Percentiles rank a stretch among this genome's conserved stretches.
Evolutionary conservation across 2,329 filamentous ascomycete species (phyloP).

Genomic region (Ascochyta koolunga): DNA sequence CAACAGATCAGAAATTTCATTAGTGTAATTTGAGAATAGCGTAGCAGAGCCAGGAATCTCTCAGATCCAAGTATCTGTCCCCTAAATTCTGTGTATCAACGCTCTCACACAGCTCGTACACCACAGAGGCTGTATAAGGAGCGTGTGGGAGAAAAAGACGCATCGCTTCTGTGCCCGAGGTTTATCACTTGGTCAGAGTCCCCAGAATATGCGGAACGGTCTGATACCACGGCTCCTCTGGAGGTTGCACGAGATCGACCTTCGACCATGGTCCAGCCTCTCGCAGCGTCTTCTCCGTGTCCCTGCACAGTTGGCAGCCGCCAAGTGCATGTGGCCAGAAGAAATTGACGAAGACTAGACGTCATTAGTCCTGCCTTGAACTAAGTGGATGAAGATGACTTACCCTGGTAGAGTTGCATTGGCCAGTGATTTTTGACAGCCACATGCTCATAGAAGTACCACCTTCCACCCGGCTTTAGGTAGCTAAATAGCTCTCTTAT

Average conservation of each 20-base stretch:
- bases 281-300: constrained; percentile 16
- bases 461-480: constrained; percentile 22
- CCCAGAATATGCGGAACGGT: constrained; percentile 24
- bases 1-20: too few species aligned
- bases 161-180: not conserved
- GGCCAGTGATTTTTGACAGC: constrained; percentile 7
- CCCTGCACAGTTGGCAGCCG: constrained; percentile 25
- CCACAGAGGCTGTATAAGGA: too few species aligned
- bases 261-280: constrained; percentile 23
- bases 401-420: constrained; percentile 28
- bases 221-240: constrained; percentile 19
- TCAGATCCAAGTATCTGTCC: too few species aligned
- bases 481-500: constrained; percentile 23
- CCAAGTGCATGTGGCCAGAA: constrained; percentile 25
- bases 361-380: too few species aligned
- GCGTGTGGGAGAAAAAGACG: too few species aligned
- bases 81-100: too few species aligned
- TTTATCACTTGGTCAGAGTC: constrained; percentile 19
- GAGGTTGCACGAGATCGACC: constrained; percentile 22
- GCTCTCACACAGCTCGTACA: too few species aligned
- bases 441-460: constrained; percentile 29
- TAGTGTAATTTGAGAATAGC: too few species aligned
- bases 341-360: constrained; percentile 14
- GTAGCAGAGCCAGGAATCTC: too few species aligned
- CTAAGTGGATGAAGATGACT: not conserved